Percentiles rank a stretch among this genome's conserved stretches.
Evolutionary conservation across 2,329 filamentous ascomycete species (phyloP).

Genomic region (Verticillium dahliae): DNA sequence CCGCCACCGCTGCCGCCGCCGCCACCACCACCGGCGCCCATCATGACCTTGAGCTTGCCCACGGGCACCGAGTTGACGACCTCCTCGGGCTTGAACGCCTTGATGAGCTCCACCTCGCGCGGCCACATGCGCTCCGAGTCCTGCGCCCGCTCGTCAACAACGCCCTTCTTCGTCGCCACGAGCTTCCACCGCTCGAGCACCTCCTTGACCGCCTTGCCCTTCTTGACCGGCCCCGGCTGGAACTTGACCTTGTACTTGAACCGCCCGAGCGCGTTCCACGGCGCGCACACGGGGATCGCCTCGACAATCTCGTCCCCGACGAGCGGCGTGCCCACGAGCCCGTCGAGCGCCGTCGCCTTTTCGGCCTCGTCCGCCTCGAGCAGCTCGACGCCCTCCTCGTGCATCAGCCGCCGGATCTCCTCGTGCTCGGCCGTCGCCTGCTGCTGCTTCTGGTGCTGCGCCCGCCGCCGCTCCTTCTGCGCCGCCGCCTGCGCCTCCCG

Average conservation of each 20-base stretch:
- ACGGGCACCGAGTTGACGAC: constrained; percentile 76
- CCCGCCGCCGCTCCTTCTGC: constrained; percentile 66
- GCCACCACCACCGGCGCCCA: constrained; percentile 47
- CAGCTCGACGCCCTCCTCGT: constrained; percentile 52
- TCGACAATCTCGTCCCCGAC: constrained; percentile 78
- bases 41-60: constrained; percentile 72
- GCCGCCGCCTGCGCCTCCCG: constrained; percentile 67
- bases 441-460: constrained; percentile 73
- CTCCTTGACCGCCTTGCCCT: constrained; percentile 90
- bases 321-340: constrained; percentile 69
- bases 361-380: constrained; percentile 54
- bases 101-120: constrained; percentile 77
- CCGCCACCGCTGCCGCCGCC: constrained; percentile 34
- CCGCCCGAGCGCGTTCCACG: constrained; percentile 55
- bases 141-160: constrained; percentile 51
- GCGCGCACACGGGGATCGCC: constrained; percentile 56
- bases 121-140: constrained; percentile 78
- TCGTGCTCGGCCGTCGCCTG: constrained; percentile 72
- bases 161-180: constrained; percentile 52
- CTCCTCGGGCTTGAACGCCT: constrained; percentile 74
- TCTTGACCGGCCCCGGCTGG: constrained; percentile 84
- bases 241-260: constrained; percentile 95
- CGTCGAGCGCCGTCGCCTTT: constrained; percentile 53
- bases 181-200: constrained; percentile 75
- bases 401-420: constrained; percentile 54